phyloP scores from a whole-genome alignment of 768 basidiomycete species.

The Pleurotus tuoliensis region DNA sequence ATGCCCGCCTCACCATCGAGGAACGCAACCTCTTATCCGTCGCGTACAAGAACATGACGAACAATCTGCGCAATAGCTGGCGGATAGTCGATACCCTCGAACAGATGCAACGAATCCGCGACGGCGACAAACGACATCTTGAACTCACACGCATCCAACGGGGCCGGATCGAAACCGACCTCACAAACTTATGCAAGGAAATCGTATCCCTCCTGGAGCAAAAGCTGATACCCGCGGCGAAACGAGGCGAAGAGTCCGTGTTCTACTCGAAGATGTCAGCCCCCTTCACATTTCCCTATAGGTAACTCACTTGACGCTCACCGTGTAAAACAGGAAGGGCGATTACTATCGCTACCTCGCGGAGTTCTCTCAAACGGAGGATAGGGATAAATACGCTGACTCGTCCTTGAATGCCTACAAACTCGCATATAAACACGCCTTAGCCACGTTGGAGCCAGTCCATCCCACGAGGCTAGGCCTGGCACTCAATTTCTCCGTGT shows the following conservation, averaged over 20 bases:
- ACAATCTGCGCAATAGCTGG: conserved; percentile 97
- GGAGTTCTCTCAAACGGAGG: conserved; percentile 73
- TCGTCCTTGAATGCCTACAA: conserved; percentile 83
- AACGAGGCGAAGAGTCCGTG: conserved; percentile 95
- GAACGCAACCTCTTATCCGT: conserved; percentile 95
- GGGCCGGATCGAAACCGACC: conserved; percentile 95
- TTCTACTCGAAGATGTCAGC: conserved; percentile 99
- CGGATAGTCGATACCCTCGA: conserved; percentile 97
- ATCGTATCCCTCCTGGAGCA: conserved; percentile 97
- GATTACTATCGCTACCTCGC: conserved; percentile 29
- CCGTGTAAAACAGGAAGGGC: conserved; percentile 18
- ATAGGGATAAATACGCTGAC: conserved; percentile 65
- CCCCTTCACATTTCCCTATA: not conserved
- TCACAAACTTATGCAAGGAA: conserved; percentile 98
- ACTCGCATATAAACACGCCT: conserved; percentile 79
- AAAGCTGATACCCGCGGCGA: conserved; percentile 96
- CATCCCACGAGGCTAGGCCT: conserved; percentile 87
- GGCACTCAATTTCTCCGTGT: conserved; percentile 92
- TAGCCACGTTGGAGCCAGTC: conserved; percentile 66
- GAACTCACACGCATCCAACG: conserved; percentile 97
- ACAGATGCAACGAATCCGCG: conserved; percentile 97
- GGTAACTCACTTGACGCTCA: not conserved
- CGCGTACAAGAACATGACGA: conserved; percentile 99
- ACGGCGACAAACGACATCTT: conserved; percentile 90
- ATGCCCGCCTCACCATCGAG: conserved; percentile 70